phyloP scores from a whole-genome alignment of 306 rosid genomes.

The Vigna radiata region DNA sequence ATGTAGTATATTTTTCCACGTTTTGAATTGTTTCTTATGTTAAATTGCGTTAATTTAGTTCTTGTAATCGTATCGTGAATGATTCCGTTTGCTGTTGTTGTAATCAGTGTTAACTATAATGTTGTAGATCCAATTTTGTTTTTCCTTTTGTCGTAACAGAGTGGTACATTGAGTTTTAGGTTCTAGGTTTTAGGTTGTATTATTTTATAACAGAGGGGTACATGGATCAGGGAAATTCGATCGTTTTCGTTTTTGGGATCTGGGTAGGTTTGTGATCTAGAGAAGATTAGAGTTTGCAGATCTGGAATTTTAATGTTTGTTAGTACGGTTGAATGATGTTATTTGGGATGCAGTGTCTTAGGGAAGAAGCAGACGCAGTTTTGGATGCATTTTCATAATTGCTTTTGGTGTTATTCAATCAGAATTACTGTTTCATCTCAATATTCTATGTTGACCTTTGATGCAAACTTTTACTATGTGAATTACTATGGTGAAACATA shows the following conservation, averaged over 20 bases:
- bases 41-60: not conserved
- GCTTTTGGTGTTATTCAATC: not conserved
- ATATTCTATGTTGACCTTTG: not conserved
- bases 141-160: not conserved
- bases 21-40: not conserved
- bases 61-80: not conserved
- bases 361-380: not conserved
- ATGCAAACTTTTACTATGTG: not conserved
- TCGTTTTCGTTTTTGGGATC: not conserved
- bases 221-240: not conserved
- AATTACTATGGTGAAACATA: not conserved
- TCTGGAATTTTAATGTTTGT: conserved; percentile 16
- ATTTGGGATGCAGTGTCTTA: not conserved
- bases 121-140: conserved; percentile 11
- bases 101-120: not conserved
- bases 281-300: conserved; percentile 4
- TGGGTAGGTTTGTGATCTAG: not conserved
- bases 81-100: not conserved
- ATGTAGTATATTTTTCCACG: not conserved
- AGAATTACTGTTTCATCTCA: not conserved
- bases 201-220: not conserved
- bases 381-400: not conserved
- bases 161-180: not conserved
- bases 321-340: not conserved
- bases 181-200: not conserved